A percentile compares a stretch with the other conserved stretches of the same genome.
These are phyloP conservation scores for Colletotrichum echinochloae DNA, from an alignment of 2,329 filamentous ascomycete species.

Conservation along the genomic window DNA sequence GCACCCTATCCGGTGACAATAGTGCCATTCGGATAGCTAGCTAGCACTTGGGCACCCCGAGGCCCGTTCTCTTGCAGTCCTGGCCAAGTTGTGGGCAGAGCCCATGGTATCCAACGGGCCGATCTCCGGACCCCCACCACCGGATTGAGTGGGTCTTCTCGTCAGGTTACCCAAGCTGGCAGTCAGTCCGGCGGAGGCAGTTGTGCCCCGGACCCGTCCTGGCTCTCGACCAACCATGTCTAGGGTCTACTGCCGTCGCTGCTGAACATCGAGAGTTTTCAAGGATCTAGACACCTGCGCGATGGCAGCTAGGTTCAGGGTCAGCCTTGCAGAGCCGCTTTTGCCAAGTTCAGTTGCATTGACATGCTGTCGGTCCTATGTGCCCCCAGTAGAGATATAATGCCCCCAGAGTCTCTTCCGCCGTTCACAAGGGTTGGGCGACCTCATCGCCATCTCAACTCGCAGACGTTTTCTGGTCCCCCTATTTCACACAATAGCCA, in stretches of 20 bases:
- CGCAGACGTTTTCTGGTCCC: constrained; percentile 3
- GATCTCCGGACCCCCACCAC: constrained; percentile 30
- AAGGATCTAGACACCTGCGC: constrained; percentile 33
- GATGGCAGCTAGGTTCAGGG: constrained; percentile 33
- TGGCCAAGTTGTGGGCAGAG: neutral
- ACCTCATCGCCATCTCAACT: neutral
- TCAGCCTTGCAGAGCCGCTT: constrained; percentile 1
- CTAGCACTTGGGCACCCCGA: neutral
- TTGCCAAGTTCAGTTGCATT: neutral
- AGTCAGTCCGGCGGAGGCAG: constrained; percentile 25
- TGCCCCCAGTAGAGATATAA: constrained; percentile 24
- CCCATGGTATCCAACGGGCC: no score
- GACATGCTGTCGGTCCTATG: neutral
- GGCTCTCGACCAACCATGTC: constrained; percentile 16
- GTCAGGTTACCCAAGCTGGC: constrained; percentile 25
- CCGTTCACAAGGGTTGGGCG: neutral
- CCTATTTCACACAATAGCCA: neutral
- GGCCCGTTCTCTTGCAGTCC: constrained; percentile 20
- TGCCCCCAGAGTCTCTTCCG: neutral
- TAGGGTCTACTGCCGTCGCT: constrained; percentile 6
- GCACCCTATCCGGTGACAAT: neutral
- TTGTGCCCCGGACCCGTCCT: constrained; percentile 9
- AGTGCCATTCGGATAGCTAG: neutral
- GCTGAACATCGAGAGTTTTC: constrained; percentile 12
- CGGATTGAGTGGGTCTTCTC: constrained; percentile 15